Percentiles rank a stretch among this genome's conserved stretches.
Evolutionary conservation across 1,284 basidiomycete genomes (phyloP).

Genomic region (Agaricales sp.): DNA sequence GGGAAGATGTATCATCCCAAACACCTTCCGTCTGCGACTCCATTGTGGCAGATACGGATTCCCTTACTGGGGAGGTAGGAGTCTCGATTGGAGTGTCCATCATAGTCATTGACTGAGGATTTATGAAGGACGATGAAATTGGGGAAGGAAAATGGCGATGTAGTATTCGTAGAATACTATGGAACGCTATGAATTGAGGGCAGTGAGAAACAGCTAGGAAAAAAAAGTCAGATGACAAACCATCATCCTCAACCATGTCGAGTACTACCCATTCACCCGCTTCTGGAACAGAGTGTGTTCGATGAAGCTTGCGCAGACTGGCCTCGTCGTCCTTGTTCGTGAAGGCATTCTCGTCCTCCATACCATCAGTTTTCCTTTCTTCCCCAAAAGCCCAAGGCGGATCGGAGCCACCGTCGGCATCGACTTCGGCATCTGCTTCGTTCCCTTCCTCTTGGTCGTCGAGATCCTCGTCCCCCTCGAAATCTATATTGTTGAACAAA

Average conservation of each 20-base stretch:
- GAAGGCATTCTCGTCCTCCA: constrained; percentile 8
- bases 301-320: constrained; percentile 3
- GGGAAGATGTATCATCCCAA: constrained; percentile 1
- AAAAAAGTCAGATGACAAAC: constrained; percentile 21
- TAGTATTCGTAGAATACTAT: constrained; percentile 47
- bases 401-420: constrained; percentile 16
- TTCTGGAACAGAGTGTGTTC: constrained; percentile 7
- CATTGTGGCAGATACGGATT: neutral
- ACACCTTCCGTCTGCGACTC: neutral
- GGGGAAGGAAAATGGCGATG: constrained; percentile 37
- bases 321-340: constrained; percentile 14
- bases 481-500: constrained; percentile 7
- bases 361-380: neutral
- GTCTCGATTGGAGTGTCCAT: constrained; percentile 4
- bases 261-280: constrained; percentile 44
- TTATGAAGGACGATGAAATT: constrained; percentile 4
- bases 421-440: constrained; percentile 6
- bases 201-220: neutral
- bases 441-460: constrained; percentile 10
- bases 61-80: neutral
- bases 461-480: constrained; percentile 14
- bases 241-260: constrained; percentile 43
- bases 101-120: constrained; percentile 1
- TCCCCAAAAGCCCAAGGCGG: constrained; percentile 9
- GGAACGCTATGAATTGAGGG: constrained; percentile 28